Evolutionary conservation across 2,329 filamentous ascomycete genomes (phyloP), one percentile per base, ranked within the genome.

Genomic region (Coniella vitis): DNA sequence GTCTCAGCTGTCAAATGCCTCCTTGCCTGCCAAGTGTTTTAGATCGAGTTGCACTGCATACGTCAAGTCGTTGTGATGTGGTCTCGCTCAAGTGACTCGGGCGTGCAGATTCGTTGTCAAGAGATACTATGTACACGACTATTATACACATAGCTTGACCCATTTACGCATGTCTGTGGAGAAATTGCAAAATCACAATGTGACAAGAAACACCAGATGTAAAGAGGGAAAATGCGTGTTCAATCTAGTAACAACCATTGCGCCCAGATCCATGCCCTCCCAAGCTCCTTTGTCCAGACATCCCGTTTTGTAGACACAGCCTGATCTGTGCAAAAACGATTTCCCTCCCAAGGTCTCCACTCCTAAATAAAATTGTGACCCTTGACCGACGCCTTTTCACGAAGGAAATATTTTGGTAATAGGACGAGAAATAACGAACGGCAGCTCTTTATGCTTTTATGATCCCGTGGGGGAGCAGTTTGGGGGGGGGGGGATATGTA

Each of bases 391-490:
- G 37, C 37, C 43, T 13, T 40, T 14, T 29, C 40, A 14, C 31
- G 9, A 42, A 25, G 25, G 5, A 29, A 10, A 29, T 29, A 29
- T 31, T 34, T 31, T 16, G 8, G 21, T 20, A 29, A 38, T 41
- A 8, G 34, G 12, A 51, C n/a, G 46, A 35, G 39, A 36, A 31
- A 17, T 47, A 51, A 53, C 19, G 35, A 52, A 48, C 16, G 43
- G 40, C 37, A 48, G 34, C 38, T 40, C 41, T 44, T 48, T 31
- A 31, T 53, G 49, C 48, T 51, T 29, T 44, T 31, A 38, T 29
- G 10, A 32, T 39, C 48, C 48, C 48, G 51, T 43, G 51, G 48
- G 51, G 51, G 45, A 47, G 34, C n/a, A 7, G 35, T n/a, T 17
- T 14, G 20, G 13, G 51, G 50, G 43, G 31, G 16, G 3, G 2